Base-by-base conservation (phyloP, 495 filamentous ascomycete genomes). In the Neurospora sp. region DNA sequence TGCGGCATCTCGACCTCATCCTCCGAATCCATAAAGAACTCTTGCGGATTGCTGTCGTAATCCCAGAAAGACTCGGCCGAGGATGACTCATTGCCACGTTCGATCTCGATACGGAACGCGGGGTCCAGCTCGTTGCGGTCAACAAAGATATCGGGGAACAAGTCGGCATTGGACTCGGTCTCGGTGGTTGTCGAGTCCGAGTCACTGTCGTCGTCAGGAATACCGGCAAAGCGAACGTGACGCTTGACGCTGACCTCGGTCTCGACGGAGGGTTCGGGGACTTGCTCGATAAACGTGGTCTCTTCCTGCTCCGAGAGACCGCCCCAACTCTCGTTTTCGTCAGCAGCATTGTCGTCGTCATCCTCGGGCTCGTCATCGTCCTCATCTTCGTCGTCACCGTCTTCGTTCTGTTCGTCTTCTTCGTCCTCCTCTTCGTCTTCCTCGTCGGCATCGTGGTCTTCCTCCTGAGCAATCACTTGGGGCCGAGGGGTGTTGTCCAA, bases 121-220 rank as follows among this genome's bases (percentile, higher is more conserved):
- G 90, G 91, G 77, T 92, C 90, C 23, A 94, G 83, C 27, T 86
- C 84, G 80, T 89, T 90, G 77, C 92, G 90, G 70, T 91, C 89
- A 44, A 93, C 83, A 76, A 93, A 93, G 70, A 93, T 88, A 75
- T 92, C 87, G 1, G 90, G 90, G 70, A 91, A 91, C 71, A 92
- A 88, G 72, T 86, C 85, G 23, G 81, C 78, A 18, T 83, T 72
- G 70, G 83, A 82, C 12, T 85, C 83, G 6, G 81, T 82, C 72
- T 87, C 85, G 48, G 80, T 83, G 12, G 81, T 81, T 16, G 84
- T 85, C n/a, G 79, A 81, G 72, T 87, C 85, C n/a, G 79, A 81
- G 72, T 87, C 85, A 23, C 82, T 82, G 59, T 83, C 84, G 69
- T 82, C 81, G 70, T 81, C 80, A 23, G 84, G 83, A 20, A 86